Base-by-base conservation (phyloP, 2,329 filamentous ascomycete genomes). In the Capronia coronata region DNA sequence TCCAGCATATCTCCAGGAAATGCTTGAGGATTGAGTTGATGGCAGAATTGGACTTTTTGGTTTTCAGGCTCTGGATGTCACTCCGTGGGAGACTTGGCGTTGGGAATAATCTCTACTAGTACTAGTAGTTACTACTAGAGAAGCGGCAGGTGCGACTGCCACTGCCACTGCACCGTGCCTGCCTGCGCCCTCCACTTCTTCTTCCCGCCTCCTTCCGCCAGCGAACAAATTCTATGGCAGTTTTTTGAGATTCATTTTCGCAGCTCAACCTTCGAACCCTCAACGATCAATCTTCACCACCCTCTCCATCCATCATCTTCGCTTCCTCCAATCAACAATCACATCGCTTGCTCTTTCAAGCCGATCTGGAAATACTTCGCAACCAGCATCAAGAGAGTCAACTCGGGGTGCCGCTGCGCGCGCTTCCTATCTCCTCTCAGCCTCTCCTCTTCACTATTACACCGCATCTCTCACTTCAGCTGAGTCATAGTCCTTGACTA, bases 311-410 rank as follows among this genome's bases (percentile, higher is more conserved):
- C 7, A 9, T 32, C 38, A 25, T 25, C 38, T 1, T 25, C 30
- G 16, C 38, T 45, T 34, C 43, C 34, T 54, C 44, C 52, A 51
- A 54, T 54, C 50, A 53, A 13, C 40, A 48, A 35, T 43, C 18
- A 13, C 30, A 25, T 43, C 42, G 22, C 14, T 25, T 40, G n/a
- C 52, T 43, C 23, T 30, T 48, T 51, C 27, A 6, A 42, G 37
- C 45, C 9, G n/a, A 43, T 49, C 25, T 43, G 19, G 45, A 43
- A 46, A 47, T 27, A 48, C 51, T 18, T 51, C 43, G 21, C 14
- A 11, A 46, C 10, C 4, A 47, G 32, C 49, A 25, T 19, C 22
- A 2, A 25, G 13, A 5, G 13, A n/a, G 13, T 6, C 32, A n/a
- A n/a, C n/a, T n/a, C n/a, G n/a, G n/a, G n/a, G n/a, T n/a, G n/a